Percentiles rank a stretch among this genome's conserved stretches.
phyloP scores from a whole-genome alignment of 148 eudicot genomes.

The Silene conica region DNA sequence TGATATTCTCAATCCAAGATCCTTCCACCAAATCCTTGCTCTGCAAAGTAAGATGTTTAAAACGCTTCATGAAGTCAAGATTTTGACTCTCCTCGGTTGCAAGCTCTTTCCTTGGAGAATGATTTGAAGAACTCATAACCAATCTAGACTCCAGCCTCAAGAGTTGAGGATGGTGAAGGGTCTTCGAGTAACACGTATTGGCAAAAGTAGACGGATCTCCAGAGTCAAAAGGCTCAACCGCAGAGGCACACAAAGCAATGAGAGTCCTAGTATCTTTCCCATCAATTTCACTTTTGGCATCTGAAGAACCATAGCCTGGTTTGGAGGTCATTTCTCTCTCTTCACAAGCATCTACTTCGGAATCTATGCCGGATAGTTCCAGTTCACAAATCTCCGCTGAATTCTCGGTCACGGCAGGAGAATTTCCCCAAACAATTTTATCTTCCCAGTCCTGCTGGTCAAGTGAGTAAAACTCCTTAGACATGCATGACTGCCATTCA shows the following conservation, averaged over 20 bases:
- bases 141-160: slow-evolving; percentile 68
- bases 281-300: slow-evolving; percentile 20
- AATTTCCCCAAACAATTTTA: slow-evolving; percentile 70
- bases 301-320: slow-evolving; percentile 19
- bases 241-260: slow-evolving; percentile 27
- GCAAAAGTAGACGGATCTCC: slow-evolving; percentile 26
- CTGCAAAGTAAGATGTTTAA: slow-evolving; percentile 61
- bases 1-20: slow-evolving; percentile 79
- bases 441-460: slow-evolving; percentile 97
- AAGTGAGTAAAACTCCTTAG: slow-evolving; percentile 58
- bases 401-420: slow-evolving; percentile 49
- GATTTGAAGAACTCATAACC: slow-evolving; percentile 28
- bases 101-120: slow-evolving; percentile 33
- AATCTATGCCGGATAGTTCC: slow-evolving; percentile 67
- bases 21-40: slow-evolving; percentile 78
- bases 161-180: slow-evolving; percentile 65
- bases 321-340: slow-evolving; percentile 32
- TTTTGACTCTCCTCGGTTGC: slow-evolving; percentile 35
- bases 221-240: slow-evolving; percentile 63
- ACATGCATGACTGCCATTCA: slow-evolving; percentile 35
- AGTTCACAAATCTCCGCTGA: slow-evolving; percentile 62
- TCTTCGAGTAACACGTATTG: slow-evolving; percentile 22
- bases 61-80: slow-evolving; percentile 53
- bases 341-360: slow-evolving; percentile 35
- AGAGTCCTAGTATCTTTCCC: slow-evolving; percentile 37